Conservation (phyloP, 2,329 filamentous ascomycete genomes). For the Xylaria sp. region DNA sequence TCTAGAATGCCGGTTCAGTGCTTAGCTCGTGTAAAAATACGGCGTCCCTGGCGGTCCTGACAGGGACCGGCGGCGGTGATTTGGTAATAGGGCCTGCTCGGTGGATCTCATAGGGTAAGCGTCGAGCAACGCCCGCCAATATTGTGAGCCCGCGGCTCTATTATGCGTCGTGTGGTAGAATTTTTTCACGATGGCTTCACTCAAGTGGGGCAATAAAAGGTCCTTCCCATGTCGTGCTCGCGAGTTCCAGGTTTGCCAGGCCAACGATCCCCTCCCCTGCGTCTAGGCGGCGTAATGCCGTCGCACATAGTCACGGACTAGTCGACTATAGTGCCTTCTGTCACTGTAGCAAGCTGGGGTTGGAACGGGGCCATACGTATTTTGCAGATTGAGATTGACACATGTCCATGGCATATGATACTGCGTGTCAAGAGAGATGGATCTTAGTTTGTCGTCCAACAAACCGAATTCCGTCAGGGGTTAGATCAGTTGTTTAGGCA, state of each 20-base stretch:
- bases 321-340: slow-evolving; percentile 10
- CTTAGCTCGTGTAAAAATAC: too few relatives aligned
- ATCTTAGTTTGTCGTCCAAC: too few relatives aligned
- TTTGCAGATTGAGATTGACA: background rate
- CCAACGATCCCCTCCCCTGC: slow-evolving; percentile 7
- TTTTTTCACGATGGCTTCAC: slow-evolving; percentile 34
- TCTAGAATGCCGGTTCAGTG: too few relatives aligned
- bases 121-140: slow-evolving; percentile 31
- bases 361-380: too few relatives aligned
- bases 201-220: slow-evolving; percentile 22
- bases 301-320: slow-evolving; percentile 2
- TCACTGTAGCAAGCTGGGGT: background rate
- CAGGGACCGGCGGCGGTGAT: slow-evolving; percentile 7
- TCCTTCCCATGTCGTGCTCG: slow-evolving; percentile 10
- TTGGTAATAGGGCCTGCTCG: slow-evolving; percentile 18
- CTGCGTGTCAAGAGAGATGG: too few relatives aligned
- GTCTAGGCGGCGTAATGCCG: slow-evolving; percentile 7
- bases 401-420: background rate
- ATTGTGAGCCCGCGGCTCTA: slow-evolving; percentile 15
- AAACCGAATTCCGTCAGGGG: too few relatives aligned
- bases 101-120: slow-evolving; percentile 38
- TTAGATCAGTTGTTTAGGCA: too few relatives aligned
- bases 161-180: slow-evolving; percentile 18
- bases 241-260: slow-evolving; percentile 5
- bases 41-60: too few relatives aligned